Percentiles rank a stretch among this genome's conserved stretches.
Conservation (phyloP, 1,284 basidiomycete genomes). For the Austroboletus rostrupii region DNA sequence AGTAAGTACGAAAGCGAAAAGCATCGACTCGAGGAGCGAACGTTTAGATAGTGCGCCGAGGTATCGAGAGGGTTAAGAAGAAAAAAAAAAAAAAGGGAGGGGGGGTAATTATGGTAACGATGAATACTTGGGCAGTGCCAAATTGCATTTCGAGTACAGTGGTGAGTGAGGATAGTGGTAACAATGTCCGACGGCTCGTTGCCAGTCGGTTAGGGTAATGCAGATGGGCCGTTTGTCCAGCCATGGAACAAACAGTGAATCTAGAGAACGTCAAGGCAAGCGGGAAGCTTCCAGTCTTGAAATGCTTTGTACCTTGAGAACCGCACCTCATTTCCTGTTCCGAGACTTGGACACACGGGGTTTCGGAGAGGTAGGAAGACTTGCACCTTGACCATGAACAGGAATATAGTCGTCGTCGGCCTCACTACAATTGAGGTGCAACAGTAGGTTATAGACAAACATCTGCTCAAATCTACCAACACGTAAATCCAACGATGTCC, state of each 20-base stretch:
- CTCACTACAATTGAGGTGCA: slow-evolving; percentile 72
- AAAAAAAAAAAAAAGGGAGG: neutral
- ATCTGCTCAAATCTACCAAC: slow-evolving; percentile 72
- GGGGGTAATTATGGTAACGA: no score
- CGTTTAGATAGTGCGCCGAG: slow-evolving; percentile 10
- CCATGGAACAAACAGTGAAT: neutral
- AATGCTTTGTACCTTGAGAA: no score
- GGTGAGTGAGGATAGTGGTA: slow-evolving; percentile 1
- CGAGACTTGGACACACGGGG: slow-evolving; percentile 33
- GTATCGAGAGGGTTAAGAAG: slow-evolving; percentile 6
- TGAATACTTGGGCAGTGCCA: neutral
- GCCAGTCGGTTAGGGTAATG: neutral
- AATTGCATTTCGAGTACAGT: slow-evolving; percentile 19
- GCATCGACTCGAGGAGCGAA: slow-evolving; percentile 9
- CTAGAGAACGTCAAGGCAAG: neutral
- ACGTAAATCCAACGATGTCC: slow-evolving; percentile 1
- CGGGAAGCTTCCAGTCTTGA: no score
- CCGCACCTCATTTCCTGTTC: slow-evolving; percentile 23
- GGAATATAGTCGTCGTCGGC: slow-evolving; percentile 75
- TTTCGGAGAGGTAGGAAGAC: slow-evolving; percentile 29
- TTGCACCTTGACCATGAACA: slow-evolving; percentile 69
- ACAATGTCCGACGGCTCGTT: neutral
- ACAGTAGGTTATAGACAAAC: slow-evolving; percentile 79
- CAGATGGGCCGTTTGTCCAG: neutral
- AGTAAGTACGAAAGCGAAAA: slow-evolving; percentile 1